A percentile compares a stretch with the other conserved stretches of the same genome.
phyloP scores from a whole-genome alignment of 768 basidiomycete species.

The Pseudohyphozyma bogoriensis region DNA sequence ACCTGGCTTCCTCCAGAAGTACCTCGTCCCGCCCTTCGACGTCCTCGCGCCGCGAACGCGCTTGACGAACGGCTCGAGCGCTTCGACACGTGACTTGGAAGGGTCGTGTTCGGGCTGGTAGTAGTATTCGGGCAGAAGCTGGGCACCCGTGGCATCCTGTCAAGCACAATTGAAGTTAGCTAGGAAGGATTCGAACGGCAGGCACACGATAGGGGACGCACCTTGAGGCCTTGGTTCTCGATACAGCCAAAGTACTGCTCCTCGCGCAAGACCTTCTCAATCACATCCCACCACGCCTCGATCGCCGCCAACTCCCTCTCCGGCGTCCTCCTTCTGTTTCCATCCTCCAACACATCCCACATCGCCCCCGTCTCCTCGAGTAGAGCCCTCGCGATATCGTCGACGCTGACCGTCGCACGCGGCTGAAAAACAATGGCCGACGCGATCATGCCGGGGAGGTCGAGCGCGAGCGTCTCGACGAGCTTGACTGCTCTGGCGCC shows the following conservation, averaged over 20 bases:
- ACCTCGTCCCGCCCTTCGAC: constrained; percentile 9
- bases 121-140: constrained; percentile 37
- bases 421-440: constrained; percentile 25
- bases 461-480: constrained; percentile 10
- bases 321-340: constrained; percentile 1
- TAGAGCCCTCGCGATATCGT: constrained; percentile 15
- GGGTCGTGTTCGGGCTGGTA: constrained; percentile 38
- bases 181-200: not conserved
- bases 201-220: not conserved
- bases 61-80: constrained; percentile 29
- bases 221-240: constrained; percentile 22
- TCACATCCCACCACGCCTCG: constrained; percentile 18
- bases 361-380: constrained; percentile 14
- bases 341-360: constrained; percentile 12
- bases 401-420: constrained; percentile 23
- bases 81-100: constrained; percentile 18
- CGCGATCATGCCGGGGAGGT: constrained; percentile 26
- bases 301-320: constrained; percentile 14
- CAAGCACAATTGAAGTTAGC: not conserved
- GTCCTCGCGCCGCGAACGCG: constrained; percentile 22
- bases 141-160: constrained; percentile 39
- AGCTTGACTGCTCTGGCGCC: constrained; percentile 1
- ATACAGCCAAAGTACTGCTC: constrained; percentile 26
- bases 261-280: constrained; percentile 4
- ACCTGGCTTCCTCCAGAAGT: constrained; percentile 26